Conservation (phyloP, 768 basidiomycete genomes). For the Russula brevipes region DNA sequence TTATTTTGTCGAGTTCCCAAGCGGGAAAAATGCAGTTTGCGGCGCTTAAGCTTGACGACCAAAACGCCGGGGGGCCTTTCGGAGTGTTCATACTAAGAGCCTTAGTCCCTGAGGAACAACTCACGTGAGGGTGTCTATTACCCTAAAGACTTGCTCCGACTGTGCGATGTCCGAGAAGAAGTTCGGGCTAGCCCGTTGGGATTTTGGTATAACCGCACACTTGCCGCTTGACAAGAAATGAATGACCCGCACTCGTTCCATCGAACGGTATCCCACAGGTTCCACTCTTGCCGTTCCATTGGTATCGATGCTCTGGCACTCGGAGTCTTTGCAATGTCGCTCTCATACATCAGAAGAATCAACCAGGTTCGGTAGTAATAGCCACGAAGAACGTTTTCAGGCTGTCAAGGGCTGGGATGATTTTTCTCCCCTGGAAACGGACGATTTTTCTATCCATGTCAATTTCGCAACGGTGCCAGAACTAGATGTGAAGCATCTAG, state of each 20-base stretch:
- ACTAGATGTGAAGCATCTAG: neutral
- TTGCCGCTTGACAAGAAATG: slow-evolving; percentile 12
- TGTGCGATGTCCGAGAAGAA: slow-evolving; percentile 3
- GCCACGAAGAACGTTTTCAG: neutral
- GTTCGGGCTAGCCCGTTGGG: slow-evolving; percentile 1
- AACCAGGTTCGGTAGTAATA: neutral
- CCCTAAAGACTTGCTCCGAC: slow-evolving; percentile 1
- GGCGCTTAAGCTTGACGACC: neutral
- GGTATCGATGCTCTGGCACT: neutral
- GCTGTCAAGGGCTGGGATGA: neutral
- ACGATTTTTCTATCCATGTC: slow-evolving; percentile 24
- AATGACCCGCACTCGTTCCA: slow-evolving; percentile 1
- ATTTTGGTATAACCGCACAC: slow-evolving; percentile 17
- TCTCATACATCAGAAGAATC: neutral
- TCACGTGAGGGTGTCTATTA: slow-evolving; percentile 6
- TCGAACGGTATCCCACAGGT: neutral
- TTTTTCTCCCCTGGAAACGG: slow-evolving; percentile 1
- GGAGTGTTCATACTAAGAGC: neutral
- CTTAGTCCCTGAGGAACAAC: neutral
- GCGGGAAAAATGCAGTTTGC: neutral
- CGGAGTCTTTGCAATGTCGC: neutral
- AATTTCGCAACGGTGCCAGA: neutral
- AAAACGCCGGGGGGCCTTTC: neutral
- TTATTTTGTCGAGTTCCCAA: neutral
- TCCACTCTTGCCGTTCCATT: slow-evolving; percentile 7